Conservation (phyloP, 2,329 filamentous ascomycete species). For the Botrytis fabae region DNA sequence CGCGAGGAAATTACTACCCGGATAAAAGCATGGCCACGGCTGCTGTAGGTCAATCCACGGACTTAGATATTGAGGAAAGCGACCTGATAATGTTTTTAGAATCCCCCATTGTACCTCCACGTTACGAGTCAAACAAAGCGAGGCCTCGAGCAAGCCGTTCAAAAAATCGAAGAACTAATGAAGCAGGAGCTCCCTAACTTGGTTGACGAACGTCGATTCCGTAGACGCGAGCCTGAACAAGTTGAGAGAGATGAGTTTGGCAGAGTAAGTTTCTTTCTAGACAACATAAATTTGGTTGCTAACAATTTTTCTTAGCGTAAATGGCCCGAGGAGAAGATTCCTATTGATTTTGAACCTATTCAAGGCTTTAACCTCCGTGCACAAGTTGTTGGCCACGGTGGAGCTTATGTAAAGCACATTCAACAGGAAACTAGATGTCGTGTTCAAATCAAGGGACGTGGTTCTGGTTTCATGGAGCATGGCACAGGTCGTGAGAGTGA, state of each 20-base stretch:
- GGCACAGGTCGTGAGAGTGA: slow-evolving; percentile 89
- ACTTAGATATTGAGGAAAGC: not conserved
- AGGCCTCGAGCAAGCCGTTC: slow-evolving; percentile 85
- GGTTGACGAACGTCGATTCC: slow-evolving; percentile 90
- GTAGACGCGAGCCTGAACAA: slow-evolving; percentile 74
- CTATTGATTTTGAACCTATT: slow-evolving; percentile 85
- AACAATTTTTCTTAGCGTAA: slow-evolving; percentile 65
- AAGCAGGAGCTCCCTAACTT: slow-evolving; percentile 93
- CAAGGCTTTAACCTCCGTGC: slow-evolving; percentile 94
- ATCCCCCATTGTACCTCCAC: slow-evolving; percentile 90
- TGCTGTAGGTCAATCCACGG: slow-evolving; percentile 61
- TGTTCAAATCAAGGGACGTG: slow-evolving; percentile 96
- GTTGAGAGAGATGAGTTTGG: slow-evolving; percentile 91
- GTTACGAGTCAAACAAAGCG: slow-evolving; percentile 90
- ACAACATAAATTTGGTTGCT: slow-evolving; percentile 21
- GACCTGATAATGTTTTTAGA: slow-evolving; percentile 54
- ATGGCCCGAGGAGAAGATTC: slow-evolving; percentile 97
- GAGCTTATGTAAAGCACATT: slow-evolving; percentile 96
- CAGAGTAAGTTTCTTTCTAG: slow-evolving; percentile 58
- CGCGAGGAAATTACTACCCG: slow-evolving; percentile 91
- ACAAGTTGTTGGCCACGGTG: slow-evolving; percentile 91
- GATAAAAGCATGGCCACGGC: slow-evolving; percentile 97
- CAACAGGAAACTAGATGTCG: slow-evolving; percentile 93
- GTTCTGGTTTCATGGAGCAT: slow-evolving; percentile 90
- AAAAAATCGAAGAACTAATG: slow-evolving; percentile 91